Conservation (phyloP, 176 grass and related monocot genomes). For the Poa pratensis region DNA sequence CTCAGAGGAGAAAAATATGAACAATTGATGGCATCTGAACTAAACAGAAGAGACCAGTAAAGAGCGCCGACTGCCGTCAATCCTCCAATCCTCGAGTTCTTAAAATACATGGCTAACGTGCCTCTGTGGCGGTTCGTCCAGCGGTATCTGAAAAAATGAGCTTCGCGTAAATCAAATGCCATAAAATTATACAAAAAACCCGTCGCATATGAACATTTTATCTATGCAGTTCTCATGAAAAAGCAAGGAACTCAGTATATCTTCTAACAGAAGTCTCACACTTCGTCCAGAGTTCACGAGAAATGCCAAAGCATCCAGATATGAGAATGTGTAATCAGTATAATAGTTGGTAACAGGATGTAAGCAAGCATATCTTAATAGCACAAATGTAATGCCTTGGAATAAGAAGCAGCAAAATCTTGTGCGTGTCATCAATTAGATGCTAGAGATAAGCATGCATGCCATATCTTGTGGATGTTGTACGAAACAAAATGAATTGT, state of each 20-base stretch:
- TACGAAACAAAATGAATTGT: neutral
- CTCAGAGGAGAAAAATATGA: neutral
- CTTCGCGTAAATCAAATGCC: slow-evolving; percentile 24
- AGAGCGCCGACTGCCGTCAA: neutral
- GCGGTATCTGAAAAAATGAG: slow-evolving; percentile 50
- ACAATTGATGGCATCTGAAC: neutral
- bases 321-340: neutral
- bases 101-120: slow-evolving; percentile 52
- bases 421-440: neutral
- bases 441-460: slow-evolving; percentile 15
- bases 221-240: neutral
- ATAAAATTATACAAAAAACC: neutral
- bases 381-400: neutral
- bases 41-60: slow-evolving; percentile 3
- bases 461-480: neutral
- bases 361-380: neutral
- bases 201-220: neutral
- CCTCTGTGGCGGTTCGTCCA: slow-evolving; percentile 52
- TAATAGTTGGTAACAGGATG: neutral
- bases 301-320: neutral
- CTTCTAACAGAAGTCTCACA: slow-evolving; percentile 1
- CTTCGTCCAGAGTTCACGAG: neutral
- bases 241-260: neutral
- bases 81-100: neutral
- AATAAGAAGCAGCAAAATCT: neutral